Base-by-base conservation (phyloP, 352 stramenopile species). In the Elongisporangium senticosum region DNA sequence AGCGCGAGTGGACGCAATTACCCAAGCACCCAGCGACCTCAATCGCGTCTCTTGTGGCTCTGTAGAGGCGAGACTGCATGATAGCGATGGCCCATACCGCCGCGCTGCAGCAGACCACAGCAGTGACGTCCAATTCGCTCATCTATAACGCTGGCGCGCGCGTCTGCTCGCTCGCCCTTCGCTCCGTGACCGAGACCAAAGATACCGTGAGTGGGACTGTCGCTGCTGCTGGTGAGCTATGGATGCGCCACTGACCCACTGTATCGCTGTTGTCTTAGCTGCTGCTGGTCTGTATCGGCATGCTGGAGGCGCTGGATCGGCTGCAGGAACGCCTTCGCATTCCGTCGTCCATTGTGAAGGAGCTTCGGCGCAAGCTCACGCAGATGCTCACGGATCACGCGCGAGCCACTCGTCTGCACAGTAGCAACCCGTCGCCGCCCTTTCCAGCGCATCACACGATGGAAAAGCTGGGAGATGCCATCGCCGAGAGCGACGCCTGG, bases 301-400 rank as follows among this genome's bases (percentile, higher is more conserved):
- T 93, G 24, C 59, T 93, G 17, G 83, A 90, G 43, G 83, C 83
- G 20, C 62, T 93, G 33, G 83, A 93, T 66, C 76, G 71, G 4
- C 58, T 93, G 20, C 83, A 93, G 62, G 75, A 89, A 59, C 75
- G 76, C 0, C 69, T 93, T 52, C 79, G 84, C 54, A 50, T 93
- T 21, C 77, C 83, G 49, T 79, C 72, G 48, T 74, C 72, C 40
- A 65, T 93, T 21, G 79, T 93, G 8, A 91, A 90, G 39, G 77
- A 91, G 39, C 68, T 93, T 43, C 87, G 87, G 69, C 77, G 68
- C 10, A 82, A 77, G 13, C 61, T 93, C 49, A 61, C 68, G 40
- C 85, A 81, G 53, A 85, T 91, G 77, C 68, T 90, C 19, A 79
- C 33, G 33, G 33, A 43, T 10, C 33, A 43, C 13, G 33, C 33